phyloP scores from a whole-genome alignment of 345 rosid genomes.

The Rhizophora mangle region DNA sequence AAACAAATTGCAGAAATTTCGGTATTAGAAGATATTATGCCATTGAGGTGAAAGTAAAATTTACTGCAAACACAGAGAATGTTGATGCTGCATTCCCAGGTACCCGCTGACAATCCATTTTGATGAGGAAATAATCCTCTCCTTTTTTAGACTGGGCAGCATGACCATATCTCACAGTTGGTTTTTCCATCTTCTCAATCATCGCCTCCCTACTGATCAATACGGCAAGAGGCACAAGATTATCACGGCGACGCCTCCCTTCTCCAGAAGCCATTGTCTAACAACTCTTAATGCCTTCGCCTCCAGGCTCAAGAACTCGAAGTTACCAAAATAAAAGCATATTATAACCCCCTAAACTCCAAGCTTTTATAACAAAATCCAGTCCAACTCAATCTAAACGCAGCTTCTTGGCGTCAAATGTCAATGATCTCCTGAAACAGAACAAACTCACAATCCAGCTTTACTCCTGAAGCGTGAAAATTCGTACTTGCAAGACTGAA shows the following conservation, averaged over 20 bases:
- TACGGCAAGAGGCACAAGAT: conserved; percentile 78
- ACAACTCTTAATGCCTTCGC: conserved; percentile 8
- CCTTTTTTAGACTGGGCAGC: conserved; percentile 90
- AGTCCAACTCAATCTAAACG: conserved; percentile 6
- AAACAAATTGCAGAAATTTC: not conserved
- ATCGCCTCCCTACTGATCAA: conserved; percentile 62
- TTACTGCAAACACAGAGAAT: conserved; percentile 80
- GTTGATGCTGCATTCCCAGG: conserved; percentile 62
- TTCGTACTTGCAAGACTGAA: conserved; percentile 7
- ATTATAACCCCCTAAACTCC: conserved; percentile 7
- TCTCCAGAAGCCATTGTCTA: conserved; percentile 59
- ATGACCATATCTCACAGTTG: conserved; percentile 55
- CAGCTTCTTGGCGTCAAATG: not conserved
- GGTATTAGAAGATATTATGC: not conserved
- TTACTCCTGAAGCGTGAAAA: conserved; percentile 11
- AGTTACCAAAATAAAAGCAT: conserved; percentile 27
- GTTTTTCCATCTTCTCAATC: conserved; percentile 79
- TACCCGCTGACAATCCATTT: conserved; percentile 60
- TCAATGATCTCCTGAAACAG: conserved; percentile 8
- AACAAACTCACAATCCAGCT: conserved; percentile 8
- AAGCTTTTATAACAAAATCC: not conserved
- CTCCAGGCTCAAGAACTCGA: conserved; percentile 16
- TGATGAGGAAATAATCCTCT: conserved; percentile 75
- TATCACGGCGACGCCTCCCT: conserved; percentile 46
- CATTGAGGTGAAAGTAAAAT: not conserved